Evolutionary conservation across 2,329 filamentous ascomycete genomes (phyloP).

Genomic region (Cladophialophora immunda): DNA sequence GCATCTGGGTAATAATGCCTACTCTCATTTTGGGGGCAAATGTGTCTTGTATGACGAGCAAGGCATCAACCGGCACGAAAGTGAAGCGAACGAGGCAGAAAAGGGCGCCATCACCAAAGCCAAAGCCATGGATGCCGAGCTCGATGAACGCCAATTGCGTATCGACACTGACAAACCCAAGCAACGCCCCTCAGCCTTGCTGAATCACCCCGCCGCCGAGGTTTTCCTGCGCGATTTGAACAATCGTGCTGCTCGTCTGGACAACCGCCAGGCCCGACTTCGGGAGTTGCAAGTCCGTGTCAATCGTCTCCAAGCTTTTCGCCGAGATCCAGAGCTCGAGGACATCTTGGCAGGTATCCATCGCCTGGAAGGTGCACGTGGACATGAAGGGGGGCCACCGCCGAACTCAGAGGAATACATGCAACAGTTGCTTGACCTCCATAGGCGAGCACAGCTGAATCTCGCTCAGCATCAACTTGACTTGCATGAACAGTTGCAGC

Average conservation of each 20-base stretch:
- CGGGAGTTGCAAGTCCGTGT: slow-evolving; percentile 16
- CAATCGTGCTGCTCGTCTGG: slow-evolving; percentile 16
- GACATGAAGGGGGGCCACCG: background rate
- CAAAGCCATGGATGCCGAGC: slow-evolving; percentile 41
- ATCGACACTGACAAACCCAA: slow-evolving; percentile 33
- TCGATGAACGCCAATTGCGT: slow-evolving; percentile 37
- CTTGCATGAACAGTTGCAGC: background rate
- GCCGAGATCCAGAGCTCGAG: slow-evolving; percentile 22
- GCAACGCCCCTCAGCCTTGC: background rate
- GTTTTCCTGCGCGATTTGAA: slow-evolving; percentile 25
- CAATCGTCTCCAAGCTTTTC: slow-evolving; percentile 9
- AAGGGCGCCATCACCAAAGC: slow-evolving; percentile 43
- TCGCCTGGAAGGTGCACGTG: background rate
- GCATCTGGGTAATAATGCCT: slow-evolving; percentile 56
- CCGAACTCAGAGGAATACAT: slow-evolving; percentile 2
- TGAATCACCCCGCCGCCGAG: slow-evolving; percentile 24
- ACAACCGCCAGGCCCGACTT: slow-evolving; percentile 15
- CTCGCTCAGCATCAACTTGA: background rate
- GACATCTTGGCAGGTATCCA: slow-evolving; percentile 8
- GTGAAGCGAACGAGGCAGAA: slow-evolving; percentile 45
- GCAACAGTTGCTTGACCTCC: background rate
- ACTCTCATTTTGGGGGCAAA: slow-evolving; percentile 71
- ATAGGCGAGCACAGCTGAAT: background rate
- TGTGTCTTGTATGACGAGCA: slow-evolving; percentile 74
- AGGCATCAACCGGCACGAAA: slow-evolving; percentile 42